Conservation (phyloP, 805 yeast species). For the Clavispora fructus region DNA sequence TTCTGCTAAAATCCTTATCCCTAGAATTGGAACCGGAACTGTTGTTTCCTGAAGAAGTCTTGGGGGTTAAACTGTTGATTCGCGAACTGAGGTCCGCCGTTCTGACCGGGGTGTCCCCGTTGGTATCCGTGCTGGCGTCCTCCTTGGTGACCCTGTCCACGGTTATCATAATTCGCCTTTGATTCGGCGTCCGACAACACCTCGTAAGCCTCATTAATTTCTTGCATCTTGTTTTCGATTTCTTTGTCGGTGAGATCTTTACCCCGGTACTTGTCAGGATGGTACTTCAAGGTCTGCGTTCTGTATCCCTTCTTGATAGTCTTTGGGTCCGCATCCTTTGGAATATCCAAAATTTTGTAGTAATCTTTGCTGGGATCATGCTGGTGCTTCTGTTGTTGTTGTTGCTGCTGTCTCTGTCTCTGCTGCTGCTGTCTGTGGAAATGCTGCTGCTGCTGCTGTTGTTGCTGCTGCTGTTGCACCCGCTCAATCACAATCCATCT, state of each 20-base stretch:
- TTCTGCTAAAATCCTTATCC: background rate
- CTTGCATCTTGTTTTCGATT: slow-evolving; percentile 82
- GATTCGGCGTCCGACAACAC: slow-evolving; percentile 64
- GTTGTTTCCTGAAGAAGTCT: slow-evolving; percentile 7
- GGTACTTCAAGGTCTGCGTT: slow-evolving; percentile 70
- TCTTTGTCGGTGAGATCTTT: slow-evolving; percentile 61
- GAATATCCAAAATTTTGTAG: slow-evolving; percentile 70
- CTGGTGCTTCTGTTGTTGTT: slow-evolving; percentile 26
- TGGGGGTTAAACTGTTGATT: slow-evolving; percentile 9
- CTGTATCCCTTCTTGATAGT: slow-evolving; percentile 81
- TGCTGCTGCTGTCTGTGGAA: slow-evolving; percentile 40
- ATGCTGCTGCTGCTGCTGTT: slow-evolving; percentile 29
- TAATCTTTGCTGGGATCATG: slow-evolving; percentile 56
- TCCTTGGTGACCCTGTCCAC: slow-evolving; percentile 23
- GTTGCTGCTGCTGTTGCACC: slow-evolving; percentile 20
- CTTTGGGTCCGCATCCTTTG: slow-evolving; percentile 59
- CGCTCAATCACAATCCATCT: slow-evolving; percentile 29
- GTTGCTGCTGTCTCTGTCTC: slow-evolving; percentile 40
- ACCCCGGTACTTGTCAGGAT: slow-evolving; percentile 83
- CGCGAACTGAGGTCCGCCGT: slow-evolving; percentile 1
- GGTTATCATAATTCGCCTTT: slow-evolving; percentile 62
- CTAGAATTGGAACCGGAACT: slow-evolving; percentile 1
- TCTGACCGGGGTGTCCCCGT: slow-evolving; percentile 1
- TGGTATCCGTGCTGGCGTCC: slow-evolving; percentile 1
- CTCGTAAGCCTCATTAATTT: slow-evolving; percentile 90